Conservation (phyloP, 169 alveolate genomes). For the Eimeria maxima region DNA sequence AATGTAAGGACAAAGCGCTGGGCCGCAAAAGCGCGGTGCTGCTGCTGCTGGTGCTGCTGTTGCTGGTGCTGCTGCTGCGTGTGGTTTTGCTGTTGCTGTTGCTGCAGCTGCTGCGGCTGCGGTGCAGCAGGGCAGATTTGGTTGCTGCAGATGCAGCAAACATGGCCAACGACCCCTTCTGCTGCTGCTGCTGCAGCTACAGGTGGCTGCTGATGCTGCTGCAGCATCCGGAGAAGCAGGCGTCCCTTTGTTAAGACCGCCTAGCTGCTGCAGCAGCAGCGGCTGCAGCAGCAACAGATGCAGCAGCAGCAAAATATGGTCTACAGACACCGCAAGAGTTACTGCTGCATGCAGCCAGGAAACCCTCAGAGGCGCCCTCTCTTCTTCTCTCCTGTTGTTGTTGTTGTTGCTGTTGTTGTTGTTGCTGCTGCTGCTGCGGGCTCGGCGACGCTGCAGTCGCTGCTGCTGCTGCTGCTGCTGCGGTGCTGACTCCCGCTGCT, state of each 20-base stretch:
- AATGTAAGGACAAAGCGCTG: constrained; percentile 1
- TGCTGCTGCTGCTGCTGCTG: no score
- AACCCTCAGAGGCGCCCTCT: background rate
- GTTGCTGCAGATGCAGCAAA: constrained; percentile 61
- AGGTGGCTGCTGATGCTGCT: constrained; percentile 35
- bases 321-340: constrained; percentile 17
- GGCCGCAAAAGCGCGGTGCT: constrained; percentile 11
- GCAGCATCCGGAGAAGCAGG: constrained; percentile 43
- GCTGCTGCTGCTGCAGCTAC: constrained; percentile 33
- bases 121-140: background rate
- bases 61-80: background rate
- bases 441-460: constrained; percentile 15
- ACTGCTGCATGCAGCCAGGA: constrained; percentile 51
- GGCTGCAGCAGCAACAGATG: background rate
- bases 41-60: constrained; percentile 34
- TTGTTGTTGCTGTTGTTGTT: background rate
- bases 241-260: background rate
- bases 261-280: no score
- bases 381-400: constrained; percentile 29
- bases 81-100: no score
- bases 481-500: no score
- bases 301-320: constrained; percentile 32
- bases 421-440: no score
- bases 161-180: constrained; percentile 9
- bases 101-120: constrained; percentile 21